A percentile compares a stretch with the other conserved stretches of the same genome.
phyloP scores from a whole-genome alignment of 805 yeast genomes.

The Deakozyma indianensis region DNA sequence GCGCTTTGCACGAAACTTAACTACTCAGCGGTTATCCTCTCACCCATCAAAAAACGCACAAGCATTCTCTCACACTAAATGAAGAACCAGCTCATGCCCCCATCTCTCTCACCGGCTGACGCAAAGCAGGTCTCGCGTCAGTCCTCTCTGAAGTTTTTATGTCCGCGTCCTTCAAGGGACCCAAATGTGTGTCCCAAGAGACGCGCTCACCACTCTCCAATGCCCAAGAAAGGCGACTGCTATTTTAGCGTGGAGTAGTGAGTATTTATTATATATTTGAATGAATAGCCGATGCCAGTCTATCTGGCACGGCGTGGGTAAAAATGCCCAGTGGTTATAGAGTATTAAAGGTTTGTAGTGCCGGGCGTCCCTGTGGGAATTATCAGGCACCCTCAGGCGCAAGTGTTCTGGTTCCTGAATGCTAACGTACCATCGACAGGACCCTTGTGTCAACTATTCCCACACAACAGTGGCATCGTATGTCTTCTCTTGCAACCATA shows the following conservation, averaged over 20 bases:
- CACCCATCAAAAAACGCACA: too few species aligned
- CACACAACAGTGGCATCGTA: background rate
- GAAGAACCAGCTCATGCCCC: background rate
- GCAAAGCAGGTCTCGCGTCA: slow-evolving; percentile 2
- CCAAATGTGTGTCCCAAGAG: background rate
- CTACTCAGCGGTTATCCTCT: too few species aligned
- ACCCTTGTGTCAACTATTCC: too few species aligned
- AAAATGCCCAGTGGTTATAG: too few species aligned
- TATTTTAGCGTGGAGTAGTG: background rate
- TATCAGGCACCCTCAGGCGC: too few species aligned
- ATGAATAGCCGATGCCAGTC: background rate
- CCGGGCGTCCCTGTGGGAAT: too few species aligned
- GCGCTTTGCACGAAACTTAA: background rate
- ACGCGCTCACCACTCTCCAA: background rate
- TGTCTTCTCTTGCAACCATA: background rate
- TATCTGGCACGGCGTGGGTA: too few species aligned
- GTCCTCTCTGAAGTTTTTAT: background rate
- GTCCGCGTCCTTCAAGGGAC: background rate
- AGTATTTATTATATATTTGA: background rate
- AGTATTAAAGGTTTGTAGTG: too few species aligned
- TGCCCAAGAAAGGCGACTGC: slow-evolving; percentile 1
- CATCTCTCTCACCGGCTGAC: background rate
- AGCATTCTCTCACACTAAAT: background rate
- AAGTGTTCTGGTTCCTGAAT: too few species aligned
- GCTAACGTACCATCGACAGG: too few species aligned